Conservation (phyloP, 2,329 filamentous ascomycete genomes). For the Coniochaeta sp. region DNA sequence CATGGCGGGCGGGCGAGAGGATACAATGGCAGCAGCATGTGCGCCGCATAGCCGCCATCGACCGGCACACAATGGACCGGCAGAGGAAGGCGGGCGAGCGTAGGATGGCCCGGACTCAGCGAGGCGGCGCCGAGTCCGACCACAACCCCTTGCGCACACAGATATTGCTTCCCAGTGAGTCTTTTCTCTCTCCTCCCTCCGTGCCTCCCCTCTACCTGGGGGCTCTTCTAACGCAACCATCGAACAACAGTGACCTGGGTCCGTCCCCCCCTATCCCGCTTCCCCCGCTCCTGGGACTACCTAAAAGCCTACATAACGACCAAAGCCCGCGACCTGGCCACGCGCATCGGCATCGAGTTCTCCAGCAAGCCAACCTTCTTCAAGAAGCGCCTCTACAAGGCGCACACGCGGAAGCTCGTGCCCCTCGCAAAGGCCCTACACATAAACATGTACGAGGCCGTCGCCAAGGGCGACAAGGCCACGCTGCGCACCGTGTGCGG, state of each 20-base stretch:
- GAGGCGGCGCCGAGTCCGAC: not conserved
- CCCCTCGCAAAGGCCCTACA: slow-evolving; percentile 54
- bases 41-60: not conserved
- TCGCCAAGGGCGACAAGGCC: slow-evolving; percentile 49
- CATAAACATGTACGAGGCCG: slow-evolving; percentile 51
- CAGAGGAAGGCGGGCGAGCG: not conserved
- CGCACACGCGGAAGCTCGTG: slow-evolving; percentile 32
- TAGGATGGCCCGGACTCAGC: not conserved
- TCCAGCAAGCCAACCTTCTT: slow-evolving; percentile 37
- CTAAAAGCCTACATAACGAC: slow-evolving; percentile 23
- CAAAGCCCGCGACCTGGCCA: slow-evolving; percentile 26
- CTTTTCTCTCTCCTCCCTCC: not conserved
- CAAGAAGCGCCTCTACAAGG: slow-evolving; percentile 34
- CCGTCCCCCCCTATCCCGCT: slow-evolving; percentile 31
- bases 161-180: not conserved
- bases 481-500: slow-evolving; percentile 48
- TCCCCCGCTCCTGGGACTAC: slow-evolving; percentile 7
- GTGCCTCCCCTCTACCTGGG: not conserved
- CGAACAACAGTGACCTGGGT: slow-evolving; percentile 23
- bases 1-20: not conserved
- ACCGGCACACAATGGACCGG: not conserved
- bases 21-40: not conserved
- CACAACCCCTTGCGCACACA: too few relatives aligned
- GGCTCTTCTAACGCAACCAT: not conserved
- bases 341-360: slow-evolving; percentile 33